Conservation (phyloP, 768 basidiomycete genomes). For the Rubroboletus satanas region DNA sequence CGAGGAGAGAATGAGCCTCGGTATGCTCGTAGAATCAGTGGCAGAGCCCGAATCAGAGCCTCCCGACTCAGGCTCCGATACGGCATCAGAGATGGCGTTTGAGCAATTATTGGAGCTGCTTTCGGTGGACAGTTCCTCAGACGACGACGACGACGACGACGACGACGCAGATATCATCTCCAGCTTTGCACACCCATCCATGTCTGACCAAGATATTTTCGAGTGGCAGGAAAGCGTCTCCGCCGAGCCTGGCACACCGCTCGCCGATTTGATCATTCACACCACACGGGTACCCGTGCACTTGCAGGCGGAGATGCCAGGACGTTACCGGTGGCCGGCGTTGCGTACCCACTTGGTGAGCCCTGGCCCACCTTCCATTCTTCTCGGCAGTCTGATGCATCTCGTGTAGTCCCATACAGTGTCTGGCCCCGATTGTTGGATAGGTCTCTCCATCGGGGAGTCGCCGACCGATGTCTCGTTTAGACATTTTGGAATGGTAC, state of each 20-base stretch:
- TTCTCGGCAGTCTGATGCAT: neutral
- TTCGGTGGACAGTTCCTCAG: neutral
- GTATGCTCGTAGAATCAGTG: neutral
- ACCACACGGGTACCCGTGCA: neutral
- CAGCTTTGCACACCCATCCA: neutral
- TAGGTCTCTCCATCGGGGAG: conserved; percentile 4
- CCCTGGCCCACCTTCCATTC: neutral
- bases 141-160: neutral
- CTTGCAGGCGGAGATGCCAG: neutral
- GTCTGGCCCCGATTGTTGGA: neutral
- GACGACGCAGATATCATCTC: neutral
- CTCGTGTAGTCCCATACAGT: neutral
- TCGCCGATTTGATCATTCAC: neutral
- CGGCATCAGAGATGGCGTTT: neutral
- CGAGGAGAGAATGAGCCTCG: neutral
- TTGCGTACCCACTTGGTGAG: neutral
- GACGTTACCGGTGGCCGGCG: neutral
- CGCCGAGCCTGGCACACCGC: neutral
- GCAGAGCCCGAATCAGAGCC: neutral
- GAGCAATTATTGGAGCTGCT: neutral
- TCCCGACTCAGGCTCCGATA: neutral
- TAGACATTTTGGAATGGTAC: conserved; percentile 7
- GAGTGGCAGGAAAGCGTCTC: neutral
- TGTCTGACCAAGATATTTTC: neutral
- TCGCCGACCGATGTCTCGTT: neutral